phyloP scores from a whole-genome alignment of 2,329 filamentous ascomycete genomes.

The Anisogramma anomala region DNA sequence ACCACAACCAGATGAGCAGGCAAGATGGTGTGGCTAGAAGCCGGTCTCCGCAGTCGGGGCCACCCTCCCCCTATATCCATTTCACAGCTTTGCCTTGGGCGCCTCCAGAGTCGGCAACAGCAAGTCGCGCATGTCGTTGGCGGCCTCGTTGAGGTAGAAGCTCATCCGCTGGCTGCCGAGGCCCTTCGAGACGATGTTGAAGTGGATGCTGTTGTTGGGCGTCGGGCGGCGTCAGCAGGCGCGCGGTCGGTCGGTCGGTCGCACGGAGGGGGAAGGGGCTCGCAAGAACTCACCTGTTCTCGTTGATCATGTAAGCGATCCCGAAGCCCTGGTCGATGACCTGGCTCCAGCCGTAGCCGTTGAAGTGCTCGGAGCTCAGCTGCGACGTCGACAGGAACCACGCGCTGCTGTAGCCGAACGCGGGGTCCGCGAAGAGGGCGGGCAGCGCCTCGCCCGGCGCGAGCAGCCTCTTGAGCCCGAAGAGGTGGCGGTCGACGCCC shows the following conservation, averaged over 20 bases:
- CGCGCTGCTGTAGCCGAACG: conserved; percentile 68
- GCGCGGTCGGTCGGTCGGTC: background rate
- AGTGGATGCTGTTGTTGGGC: conserved; percentile 61
- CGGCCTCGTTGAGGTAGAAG: conserved; percentile 90
- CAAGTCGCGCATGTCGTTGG: conserved; percentile 76
- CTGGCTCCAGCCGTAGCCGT: conserved; percentile 98
- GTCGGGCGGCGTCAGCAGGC: background rate
- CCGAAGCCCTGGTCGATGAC: conserved; percentile 93
- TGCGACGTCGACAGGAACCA: conserved; percentile 89
- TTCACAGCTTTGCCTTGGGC: conserved; percentile 79
- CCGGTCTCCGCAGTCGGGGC: too few species aligned
- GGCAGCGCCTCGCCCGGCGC: conserved; percentile 71
- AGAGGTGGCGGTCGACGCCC: conserved; percentile 93
- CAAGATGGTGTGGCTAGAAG: too few species aligned
- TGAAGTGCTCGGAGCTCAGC: conserved; percentile 93
- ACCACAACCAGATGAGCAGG: too few species aligned
- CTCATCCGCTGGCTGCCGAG: conserved; percentile 87
- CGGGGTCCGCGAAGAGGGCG: conserved; percentile 74
- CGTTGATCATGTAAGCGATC: conserved; percentile 99
- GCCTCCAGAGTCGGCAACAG: conserved; percentile 68
- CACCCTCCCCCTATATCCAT: background rate
- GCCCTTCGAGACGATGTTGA: conserved; percentile 93
- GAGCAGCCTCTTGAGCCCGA: conserved; percentile 86
- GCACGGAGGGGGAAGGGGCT: too few species aligned
- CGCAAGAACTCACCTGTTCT: conserved; percentile 79